phyloP scores from a whole-genome alignment of 768 basidiomycete genomes.

The Suillus americanus region DNA sequence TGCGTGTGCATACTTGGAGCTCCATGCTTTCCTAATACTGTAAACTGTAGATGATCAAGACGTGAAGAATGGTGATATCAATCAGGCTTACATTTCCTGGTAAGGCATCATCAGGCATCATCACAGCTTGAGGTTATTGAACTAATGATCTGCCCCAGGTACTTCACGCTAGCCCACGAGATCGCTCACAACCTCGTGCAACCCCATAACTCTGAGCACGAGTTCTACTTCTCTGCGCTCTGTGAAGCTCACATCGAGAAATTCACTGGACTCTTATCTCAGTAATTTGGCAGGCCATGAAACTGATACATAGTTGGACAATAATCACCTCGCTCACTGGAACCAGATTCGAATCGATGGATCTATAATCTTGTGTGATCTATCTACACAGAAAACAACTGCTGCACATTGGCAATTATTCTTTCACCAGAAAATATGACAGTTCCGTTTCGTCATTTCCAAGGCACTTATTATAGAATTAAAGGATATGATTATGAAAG shows the following conservation, averaged over 20 bases:
- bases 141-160: slow-evolving; percentile 46
- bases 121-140: not conserved
- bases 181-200: slow-evolving; percentile 90
- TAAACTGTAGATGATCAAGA: slow-evolving; percentile 61
- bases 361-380: not conserved
- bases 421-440: not conserved
- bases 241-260: slow-evolving; percentile 63
- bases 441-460: not conserved
- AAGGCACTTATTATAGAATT: not conserved
- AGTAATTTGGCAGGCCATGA: not conserved
- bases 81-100: slow-evolving; percentile 82
- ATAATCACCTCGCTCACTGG: not conserved
- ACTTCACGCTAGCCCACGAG: slow-evolving; percentile 89
- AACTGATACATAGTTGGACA: not conserved
- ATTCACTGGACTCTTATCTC: slow-evolving; percentile 35
- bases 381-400: not conserved
- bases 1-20: slow-evolving; percentile 40
- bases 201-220: slow-evolving; percentile 88
- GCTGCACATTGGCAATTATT: no score
- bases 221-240: slow-evolving; percentile 92
- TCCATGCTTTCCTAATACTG: not conserved
- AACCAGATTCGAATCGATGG: not conserved
- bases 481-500: not conserved
- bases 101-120: slow-evolving; percentile 29
- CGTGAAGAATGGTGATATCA: slow-evolving; percentile 50